These are phyloP conservation scores for Cyclostephanos tholiformis DNA, from an alignment of 108 stramenopile species.

Conservation along the genomic window DNA sequence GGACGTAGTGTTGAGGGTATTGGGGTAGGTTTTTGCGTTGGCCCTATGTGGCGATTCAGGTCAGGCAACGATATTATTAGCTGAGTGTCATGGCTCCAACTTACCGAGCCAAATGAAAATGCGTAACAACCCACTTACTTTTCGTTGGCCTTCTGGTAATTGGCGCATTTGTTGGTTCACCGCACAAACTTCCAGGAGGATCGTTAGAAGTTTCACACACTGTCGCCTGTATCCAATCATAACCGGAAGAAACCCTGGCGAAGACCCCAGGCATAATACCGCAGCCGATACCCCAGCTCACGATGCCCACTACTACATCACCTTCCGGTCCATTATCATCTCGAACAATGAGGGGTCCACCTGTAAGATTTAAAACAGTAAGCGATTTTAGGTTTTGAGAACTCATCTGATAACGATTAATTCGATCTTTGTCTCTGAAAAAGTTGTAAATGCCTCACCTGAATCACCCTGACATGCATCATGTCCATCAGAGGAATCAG, in stretches of 20 bases:
- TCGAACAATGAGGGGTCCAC: constrained; percentile 44
- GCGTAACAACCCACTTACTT: not conserved
- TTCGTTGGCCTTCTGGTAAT: not conserved
- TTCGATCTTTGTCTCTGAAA: not conserved
- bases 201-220: constrained; percentile 34
- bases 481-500: constrained; percentile 10
- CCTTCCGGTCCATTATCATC: constrained; percentile 3
- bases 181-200: constrained; percentile 16
- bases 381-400: not conserved
- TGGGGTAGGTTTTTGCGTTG: not conserved
- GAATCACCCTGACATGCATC: constrained; percentile 57
- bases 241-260: constrained; percentile 26
- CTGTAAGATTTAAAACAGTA: not conserved
- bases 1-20: not conserved
- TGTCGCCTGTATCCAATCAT: constrained; percentile 43
- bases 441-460: not conserved
- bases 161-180: not conserved
- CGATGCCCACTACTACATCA: constrained; percentile 52
- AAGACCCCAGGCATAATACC: constrained; percentile 59
- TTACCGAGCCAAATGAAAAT: not conserved
- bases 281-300: constrained; percentile 59
- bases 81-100: not conserved
- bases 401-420: not conserved
- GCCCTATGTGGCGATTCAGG: not conserved
- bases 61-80: not conserved